phyloP scores from a whole-genome alignment of 768 basidiomycete species.

The Calocybe indica region DNA sequence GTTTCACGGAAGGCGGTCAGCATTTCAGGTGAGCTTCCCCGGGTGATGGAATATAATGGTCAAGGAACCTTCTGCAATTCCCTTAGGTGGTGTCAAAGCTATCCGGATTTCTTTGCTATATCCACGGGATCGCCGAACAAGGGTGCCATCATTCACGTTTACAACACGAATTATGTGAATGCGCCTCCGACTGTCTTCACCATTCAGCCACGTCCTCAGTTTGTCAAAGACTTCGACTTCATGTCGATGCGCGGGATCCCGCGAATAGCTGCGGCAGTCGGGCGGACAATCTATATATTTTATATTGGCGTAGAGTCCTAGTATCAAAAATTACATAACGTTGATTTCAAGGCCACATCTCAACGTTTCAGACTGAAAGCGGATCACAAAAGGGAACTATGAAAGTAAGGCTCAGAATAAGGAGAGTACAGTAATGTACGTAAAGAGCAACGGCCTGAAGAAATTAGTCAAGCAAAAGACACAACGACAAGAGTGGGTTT shows the following conservation, averaged over 20 bases:
- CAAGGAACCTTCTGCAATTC: neutral
- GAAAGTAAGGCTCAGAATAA: no score
- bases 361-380: no score
- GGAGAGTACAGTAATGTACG: no score
- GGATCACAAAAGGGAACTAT: no score
- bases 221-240: slow-evolving; percentile 75
- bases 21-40: slow-evolving; percentile 51
- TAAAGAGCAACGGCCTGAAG: no score
- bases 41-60: neutral
- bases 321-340: slow-evolving; percentile 10
- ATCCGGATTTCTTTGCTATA: slow-evolving; percentile 74
- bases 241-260: slow-evolving; percentile 54
- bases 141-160: slow-evolving; percentile 66
- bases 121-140: slow-evolving; percentile 51
- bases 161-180: slow-evolving; percentile 60
- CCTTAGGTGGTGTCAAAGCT: slow-evolving; percentile 70
- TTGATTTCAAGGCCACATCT: neutral
- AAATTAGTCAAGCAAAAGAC: no score
- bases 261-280: slow-evolving; percentile 63
- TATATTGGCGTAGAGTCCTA: slow-evolving; percentile 56
- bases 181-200: slow-evolving; percentile 56
- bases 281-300: slow-evolving; percentile 52
- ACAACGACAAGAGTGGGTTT: no score
- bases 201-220: slow-evolving; percentile 56
- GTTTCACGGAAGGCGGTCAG: slow-evolving; percentile 62